phyloP scores from a whole-genome alignment of 805 yeast species.

The Yamadazyma sp. region DNA sequence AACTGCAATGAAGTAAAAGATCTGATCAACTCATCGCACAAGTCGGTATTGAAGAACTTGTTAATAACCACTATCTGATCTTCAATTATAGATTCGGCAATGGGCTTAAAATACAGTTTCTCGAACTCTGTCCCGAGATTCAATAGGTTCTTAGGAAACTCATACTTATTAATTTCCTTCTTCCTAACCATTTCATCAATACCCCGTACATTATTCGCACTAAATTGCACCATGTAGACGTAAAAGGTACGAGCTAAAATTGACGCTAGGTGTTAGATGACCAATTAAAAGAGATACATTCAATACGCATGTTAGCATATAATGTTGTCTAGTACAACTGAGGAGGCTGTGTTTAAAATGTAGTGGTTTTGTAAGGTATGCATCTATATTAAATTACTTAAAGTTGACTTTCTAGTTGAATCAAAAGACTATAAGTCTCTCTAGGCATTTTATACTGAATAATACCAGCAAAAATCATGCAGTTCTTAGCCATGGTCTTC shows the following conservation, averaged over 20 bases:
- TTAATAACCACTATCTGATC: slow-evolving; percentile 43
- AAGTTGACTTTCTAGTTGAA: slow-evolving; percentile 53
- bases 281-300: too few relatives aligned
- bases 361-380: too few relatives aligned
- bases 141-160: slow-evolving; percentile 20
- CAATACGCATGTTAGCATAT: too few relatives aligned
- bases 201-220: slow-evolving; percentile 3
- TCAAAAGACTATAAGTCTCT: slow-evolving; percentile 72
- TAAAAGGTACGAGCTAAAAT: too few relatives aligned
- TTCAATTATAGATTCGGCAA: slow-evolving; percentile 23
- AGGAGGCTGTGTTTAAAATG: too few relatives aligned
- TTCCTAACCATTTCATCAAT: slow-evolving; percentile 8
- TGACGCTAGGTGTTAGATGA: too few relatives aligned
- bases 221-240: too few relatives aligned
- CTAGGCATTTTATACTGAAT: slow-evolving; percentile 90
- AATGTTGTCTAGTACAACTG: too few relatives aligned
- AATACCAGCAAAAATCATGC: slow-evolving; percentile 95
- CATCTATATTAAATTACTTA: too few relatives aligned
- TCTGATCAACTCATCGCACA: slow-evolving; percentile 41
- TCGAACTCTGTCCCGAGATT: slow-evolving; percentile 12
- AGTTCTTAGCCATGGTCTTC: slow-evolving; percentile 67
- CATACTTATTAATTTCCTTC: slow-evolving; percentile 6
- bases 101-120: slow-evolving; percentile 24
- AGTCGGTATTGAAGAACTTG: slow-evolving; percentile 34
- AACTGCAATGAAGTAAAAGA: slow-evolving; percentile 30